These are phyloP conservation scores for Saccharomycopsis microspora DNA, from an alignment of 805 yeast species.

Conservation along the genomic window DNA sequence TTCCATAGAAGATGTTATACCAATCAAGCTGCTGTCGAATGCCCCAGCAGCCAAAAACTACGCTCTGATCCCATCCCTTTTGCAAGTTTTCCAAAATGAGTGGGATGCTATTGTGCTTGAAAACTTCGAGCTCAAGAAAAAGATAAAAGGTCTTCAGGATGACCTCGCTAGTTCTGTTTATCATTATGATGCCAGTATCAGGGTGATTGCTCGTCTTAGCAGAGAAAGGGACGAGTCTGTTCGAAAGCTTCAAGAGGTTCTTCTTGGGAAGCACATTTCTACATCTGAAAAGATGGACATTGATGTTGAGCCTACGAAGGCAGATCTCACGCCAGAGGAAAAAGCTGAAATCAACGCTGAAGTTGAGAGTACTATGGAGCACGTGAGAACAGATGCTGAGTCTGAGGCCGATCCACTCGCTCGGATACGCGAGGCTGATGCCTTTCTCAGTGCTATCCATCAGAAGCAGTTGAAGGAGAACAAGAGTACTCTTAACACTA, in stretches of 20 bases:
- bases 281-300: not conserved
- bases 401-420: conserved; percentile 2
- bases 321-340: not conserved
- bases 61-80: conserved; percentile 62
- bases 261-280: conserved; percentile 2
- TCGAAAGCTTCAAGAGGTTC: conserved; percentile 37
- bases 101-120: conserved; percentile 86
- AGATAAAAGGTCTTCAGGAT: conserved; percentile 50
- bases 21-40: conserved; percentile 24
- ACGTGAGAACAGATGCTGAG: conserved; percentile 3
- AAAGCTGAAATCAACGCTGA: not conserved
- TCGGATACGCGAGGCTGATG: conserved; percentile 12
- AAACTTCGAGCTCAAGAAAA: conserved; percentile 63
- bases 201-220: conserved; percentile 71
- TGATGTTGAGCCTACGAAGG: not conserved
- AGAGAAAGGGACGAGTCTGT: conserved; percentile 67
- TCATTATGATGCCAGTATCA: conserved; percentile 81
- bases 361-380: not conserved
- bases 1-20: conserved; percentile 44
- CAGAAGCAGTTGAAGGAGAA: conserved; percentile 14
- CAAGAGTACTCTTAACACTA: conserved; percentile 13
- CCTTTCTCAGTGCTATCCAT: conserved; percentile 12
- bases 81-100: conserved; percentile 71
- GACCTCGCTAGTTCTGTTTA: conserved; percentile 72
- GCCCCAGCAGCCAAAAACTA: conserved; percentile 18